A percentile compares a stretch with the other conserved stretches of the same genome.
These are phyloP conservation scores for Galeopsis tetrahit DNA, from an alignment of 257 asterid genomes.

Conservation along the genomic window DNA sequence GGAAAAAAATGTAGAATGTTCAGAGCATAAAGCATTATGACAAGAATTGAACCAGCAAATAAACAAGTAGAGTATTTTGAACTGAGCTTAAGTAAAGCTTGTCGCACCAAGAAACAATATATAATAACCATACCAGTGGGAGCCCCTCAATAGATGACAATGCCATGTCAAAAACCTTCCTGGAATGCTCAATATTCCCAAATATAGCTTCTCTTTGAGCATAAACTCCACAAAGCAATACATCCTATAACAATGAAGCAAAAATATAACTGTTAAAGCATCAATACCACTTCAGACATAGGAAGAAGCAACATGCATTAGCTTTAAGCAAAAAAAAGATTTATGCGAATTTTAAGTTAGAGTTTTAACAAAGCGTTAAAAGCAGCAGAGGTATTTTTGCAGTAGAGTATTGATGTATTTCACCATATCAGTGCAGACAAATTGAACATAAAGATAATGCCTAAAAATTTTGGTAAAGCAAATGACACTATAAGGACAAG, in stretches of 20 bases:
- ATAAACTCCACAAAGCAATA: slow-evolving; percentile 93
- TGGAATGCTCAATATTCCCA: slow-evolving; percentile 83
- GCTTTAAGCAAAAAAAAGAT: slow-evolving; percentile 22
- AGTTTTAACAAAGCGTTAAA: slow-evolving; percentile 7
- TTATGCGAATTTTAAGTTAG: slow-evolving; percentile 9
- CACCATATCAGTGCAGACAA: background rate
- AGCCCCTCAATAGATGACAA: slow-evolving; percentile 81
- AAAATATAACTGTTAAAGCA: slow-evolving; percentile 21
- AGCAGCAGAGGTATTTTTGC: too few species aligned
- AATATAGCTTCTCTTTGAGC: slow-evolving; percentile 87
- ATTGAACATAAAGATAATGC: slow-evolving; percentile 3
- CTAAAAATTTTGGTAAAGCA: background rate
- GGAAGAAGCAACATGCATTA: slow-evolving; percentile 26
- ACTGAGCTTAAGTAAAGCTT: slow-evolving; percentile 7
- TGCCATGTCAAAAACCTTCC: slow-evolving; percentile 97
- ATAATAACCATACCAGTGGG: slow-evolving; percentile 62
- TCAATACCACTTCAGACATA: slow-evolving; percentile 26
- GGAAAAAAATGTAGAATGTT: slow-evolving; percentile 18
- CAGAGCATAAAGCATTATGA: slow-evolving; percentile 17
- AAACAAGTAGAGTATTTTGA: background rate
- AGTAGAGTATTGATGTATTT: background rate
- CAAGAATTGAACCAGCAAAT: slow-evolving; percentile 15
- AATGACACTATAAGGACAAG: background rate
- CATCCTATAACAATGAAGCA: slow-evolving; percentile 62
- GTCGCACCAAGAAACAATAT: slow-evolving; percentile 30